A percentile compares a stretch with the other conserved stretches of the same genome.
Conservation (phyloP, 192 early-diverging fungal genomes). For the Umbelopsis vinacea region DNA sequence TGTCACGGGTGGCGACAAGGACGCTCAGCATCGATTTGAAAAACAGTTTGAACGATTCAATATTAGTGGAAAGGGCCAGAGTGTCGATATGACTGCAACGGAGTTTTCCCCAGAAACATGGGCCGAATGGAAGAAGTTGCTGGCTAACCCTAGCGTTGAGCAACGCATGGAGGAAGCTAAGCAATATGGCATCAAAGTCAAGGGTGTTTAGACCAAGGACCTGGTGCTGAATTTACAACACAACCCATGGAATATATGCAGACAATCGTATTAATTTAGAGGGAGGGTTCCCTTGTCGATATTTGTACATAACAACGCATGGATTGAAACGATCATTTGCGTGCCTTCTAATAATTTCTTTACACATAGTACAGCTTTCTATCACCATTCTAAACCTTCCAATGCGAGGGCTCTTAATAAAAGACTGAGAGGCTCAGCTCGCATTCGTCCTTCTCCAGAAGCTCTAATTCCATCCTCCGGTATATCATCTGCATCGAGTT, state of each 20-base stretch:
- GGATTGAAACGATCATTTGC: too few relatives aligned
- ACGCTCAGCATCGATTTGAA: neutral
- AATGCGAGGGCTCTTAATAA: slow-evolving; percentile 48
- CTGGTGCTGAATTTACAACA: too few relatives aligned
- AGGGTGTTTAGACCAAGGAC: neutral
- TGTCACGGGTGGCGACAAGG: neutral
- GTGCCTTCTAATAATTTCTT: neutral
- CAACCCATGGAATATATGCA: neutral
- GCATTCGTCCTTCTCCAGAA: slow-evolving; percentile 24
- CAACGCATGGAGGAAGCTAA: slow-evolving; percentile 21
- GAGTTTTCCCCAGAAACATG: neutral
- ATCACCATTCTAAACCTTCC: slow-evolving; percentile 40
- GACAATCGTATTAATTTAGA: too few relatives aligned
- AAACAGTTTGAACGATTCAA: slow-evolving; percentile 8
- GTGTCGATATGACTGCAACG: neutral
- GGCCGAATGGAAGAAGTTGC: neutral
- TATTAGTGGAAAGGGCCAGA: neutral
- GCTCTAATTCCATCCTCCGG: slow-evolving; percentile 27
- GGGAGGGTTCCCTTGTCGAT: too few relatives aligned
- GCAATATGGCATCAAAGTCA: neutral
- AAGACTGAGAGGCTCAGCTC: slow-evolving; percentile 31
- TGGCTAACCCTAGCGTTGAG: neutral
- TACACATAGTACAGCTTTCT: neutral
- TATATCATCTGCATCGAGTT: slow-evolving; percentile 25
- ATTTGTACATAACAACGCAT: too few relatives aligned